Evolutionary conservation across 768 basidiomycete genomes (phyloP), one percentile per base, ranked within the genome.

Genomic region (Termitomyces sp.): DNA sequence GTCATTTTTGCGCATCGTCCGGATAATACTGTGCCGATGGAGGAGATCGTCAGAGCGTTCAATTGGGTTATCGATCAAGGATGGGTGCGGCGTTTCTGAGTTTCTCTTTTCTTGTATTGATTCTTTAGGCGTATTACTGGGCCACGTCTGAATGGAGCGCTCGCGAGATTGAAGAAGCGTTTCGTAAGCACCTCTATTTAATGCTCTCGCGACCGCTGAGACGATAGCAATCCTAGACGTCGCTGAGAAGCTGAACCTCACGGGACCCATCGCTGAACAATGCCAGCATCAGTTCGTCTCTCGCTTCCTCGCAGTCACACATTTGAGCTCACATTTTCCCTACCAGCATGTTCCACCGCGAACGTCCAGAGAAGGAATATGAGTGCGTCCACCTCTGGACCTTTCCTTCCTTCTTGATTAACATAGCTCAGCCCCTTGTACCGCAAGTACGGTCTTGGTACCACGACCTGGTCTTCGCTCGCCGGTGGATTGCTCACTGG

Each of bases 301-400:
- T 15, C 22, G 22, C 8, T 6, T 33, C 22, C 7, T 28, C 7
- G 16, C 24, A 34, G 12, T 3, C 29, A 29, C 18, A 28, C 9
- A n/a, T 18, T 37, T 4, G 13, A 15, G 9, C 5, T 52, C 2
- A 37, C 46, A 42, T 46, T 13, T 1, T 51, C 26, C 69, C 68
- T 6, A 88, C 69, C 68, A 88, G 84, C 66, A 84, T 91, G 82
- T 81, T 93, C 69, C 81, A 86, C 68, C 84, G 90, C 20, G 87
- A 92, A 61, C 79, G 86, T 16, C 85, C 90, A n/a, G 92, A 94
- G 74, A 81, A 82, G 65, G 90, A 92, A 75, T 92, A 88, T 71
- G 76, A 72, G 81, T 85, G 63, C 61, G 78, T 68, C 18, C 16
- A 0, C 28, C 10, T 13, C 58, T 12, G 24, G 24, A 15, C 15